These are phyloP conservation scores for Leccinum solheimii DNA, from an alignment of 1,284 basidiomycete genomes.

Conservation along the genomic window DNA sequence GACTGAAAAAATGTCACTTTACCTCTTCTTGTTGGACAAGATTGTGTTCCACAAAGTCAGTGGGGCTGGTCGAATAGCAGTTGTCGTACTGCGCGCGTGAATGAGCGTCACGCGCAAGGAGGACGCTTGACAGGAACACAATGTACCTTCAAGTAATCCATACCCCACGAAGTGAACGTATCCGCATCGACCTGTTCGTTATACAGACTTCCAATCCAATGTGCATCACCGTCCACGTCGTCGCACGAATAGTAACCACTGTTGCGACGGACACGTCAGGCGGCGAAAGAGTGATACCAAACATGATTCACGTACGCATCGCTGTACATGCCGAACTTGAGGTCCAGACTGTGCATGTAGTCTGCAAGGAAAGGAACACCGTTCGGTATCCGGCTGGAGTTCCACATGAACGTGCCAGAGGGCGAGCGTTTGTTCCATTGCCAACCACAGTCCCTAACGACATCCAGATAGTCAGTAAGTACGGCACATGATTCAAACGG, in stretches of 20 bases:
- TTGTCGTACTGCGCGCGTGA: conserved; percentile 13
- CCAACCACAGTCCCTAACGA: conserved; percentile 16
- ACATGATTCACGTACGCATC: conserved; percentile 12
- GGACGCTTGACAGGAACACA: too few relatives aligned
- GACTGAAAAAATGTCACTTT: neutral
- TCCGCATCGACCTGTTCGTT: conserved; percentile 11
- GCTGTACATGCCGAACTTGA: conserved; percentile 14
- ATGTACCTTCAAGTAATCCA: conserved; percentile 17
- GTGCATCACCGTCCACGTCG: neutral
- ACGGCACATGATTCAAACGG: neutral
- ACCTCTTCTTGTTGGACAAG: conserved; percentile 9
- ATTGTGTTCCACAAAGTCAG: conserved; percentile 1
- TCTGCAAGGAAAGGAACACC: conserved; percentile 14
- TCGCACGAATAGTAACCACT: conserved; percentile 17
- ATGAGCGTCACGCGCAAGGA: neutral
- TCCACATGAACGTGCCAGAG: conserved; percentile 9
- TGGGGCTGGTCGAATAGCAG: conserved; percentile 7
- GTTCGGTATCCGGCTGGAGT: conserved; percentile 7
- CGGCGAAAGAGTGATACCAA: neutral
- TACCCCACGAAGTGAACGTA: conserved; percentile 10
- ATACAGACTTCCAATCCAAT: conserved; percentile 11
- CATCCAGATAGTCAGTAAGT: neutral
- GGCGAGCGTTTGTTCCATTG: conserved; percentile 7
- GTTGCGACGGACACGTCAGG: neutral
- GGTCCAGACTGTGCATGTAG: conserved; percentile 11